Evolutionary conservation across 1,284 basidiomycete genomes (phyloP), one percentile per base, ranked within the genome.

Genomic region (Coriolopsis trogii): DNA sequence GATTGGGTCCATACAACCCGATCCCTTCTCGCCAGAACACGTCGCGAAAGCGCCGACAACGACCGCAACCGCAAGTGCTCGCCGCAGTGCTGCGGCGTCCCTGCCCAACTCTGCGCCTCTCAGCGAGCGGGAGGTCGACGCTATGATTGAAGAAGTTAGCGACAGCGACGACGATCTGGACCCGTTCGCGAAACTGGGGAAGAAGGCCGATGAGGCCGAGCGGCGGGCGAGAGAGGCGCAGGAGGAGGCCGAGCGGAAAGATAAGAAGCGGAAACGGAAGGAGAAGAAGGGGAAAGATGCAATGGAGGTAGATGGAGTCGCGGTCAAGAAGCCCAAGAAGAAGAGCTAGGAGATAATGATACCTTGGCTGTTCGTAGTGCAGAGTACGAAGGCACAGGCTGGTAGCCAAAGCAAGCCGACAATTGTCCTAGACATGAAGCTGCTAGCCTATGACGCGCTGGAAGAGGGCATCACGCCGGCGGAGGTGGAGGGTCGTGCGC

Each of bases 1-100:
- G 13, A 82, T 93, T 24, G 96, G 95, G 9, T 98, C 96, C 1
- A 79, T 99, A 55, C 88, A 97, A 53, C 65, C 75, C 0, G 87
- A 95, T 62, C 95, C 95, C 0, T 92, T 95, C 69, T 89, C 88
- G 18, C 79, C 84, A 0, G 76, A 76, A 28, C 85, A 89, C 63
- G 63, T 75, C 15, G 73, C 77, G 4, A 66, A 67, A 23, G 54
- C 67, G 3, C 39, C 69, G 5, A 44, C 51, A 12, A 53, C 59
- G 21, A 53, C 57, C n/a, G 49, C 53, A 12, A 29, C 48, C 18
- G 33, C 50, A 10, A 40, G 24, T 51, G n/a, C 54, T 12, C 30
- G 29, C 4, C 33, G 36, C 8, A 26, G 34, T 12, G 41, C 30
- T 9, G 36, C 34, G 6, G 36, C 36, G 18, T 40, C 51, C 20